phyloP scores from a whole-genome alignment of 139 green algal species.

The Spirogloea muscicola region DNA sequence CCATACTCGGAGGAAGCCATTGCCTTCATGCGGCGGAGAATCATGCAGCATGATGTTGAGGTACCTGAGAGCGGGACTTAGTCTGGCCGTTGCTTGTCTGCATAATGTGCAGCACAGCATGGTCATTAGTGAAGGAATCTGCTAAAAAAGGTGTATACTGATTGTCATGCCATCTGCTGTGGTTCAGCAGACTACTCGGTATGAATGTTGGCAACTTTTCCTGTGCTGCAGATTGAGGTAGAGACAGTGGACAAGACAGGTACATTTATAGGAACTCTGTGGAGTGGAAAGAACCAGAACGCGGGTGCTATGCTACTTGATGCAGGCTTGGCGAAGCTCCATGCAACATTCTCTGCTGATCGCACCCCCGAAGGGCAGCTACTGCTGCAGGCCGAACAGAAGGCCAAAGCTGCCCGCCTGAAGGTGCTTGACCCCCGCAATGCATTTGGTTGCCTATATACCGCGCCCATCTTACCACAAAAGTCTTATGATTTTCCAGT shows the following conservation, averaged over 20 bases:
- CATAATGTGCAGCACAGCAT: no score
- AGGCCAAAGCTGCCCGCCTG: conserved; percentile 64
- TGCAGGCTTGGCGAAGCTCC: conserved; percentile 74
- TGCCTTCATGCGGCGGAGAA: conserved; percentile 67
- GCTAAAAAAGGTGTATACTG: no score
- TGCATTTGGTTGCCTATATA: no score
- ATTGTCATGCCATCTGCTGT: no score
- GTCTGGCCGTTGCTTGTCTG: no score
- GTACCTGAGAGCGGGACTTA: no score
- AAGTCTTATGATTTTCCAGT: no score
- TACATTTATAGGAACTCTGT: conserved; percentile 82
- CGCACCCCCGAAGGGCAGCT: conserved; percentile 43
- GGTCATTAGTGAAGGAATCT: no score
- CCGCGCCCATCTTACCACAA: no score
- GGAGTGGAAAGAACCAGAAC: conserved; percentile 43
- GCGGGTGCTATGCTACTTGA: conserved; percentile 70
- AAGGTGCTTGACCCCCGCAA: no score
- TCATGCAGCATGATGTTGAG: conserved; percentile 48
- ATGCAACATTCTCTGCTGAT: conserved; percentile 62
- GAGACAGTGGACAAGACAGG: conserved; percentile 79
- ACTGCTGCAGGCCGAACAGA: conserved; percentile 66
- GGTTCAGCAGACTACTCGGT: no score
- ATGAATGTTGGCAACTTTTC: no score
- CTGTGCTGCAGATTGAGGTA: conserved; percentile 69
- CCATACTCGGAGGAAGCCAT: conserved; percentile 79